Evolutionary conservation across 2,329 filamentous ascomycete genomes (phyloP).

Genomic region (Cyphellophora europaea): DNA sequence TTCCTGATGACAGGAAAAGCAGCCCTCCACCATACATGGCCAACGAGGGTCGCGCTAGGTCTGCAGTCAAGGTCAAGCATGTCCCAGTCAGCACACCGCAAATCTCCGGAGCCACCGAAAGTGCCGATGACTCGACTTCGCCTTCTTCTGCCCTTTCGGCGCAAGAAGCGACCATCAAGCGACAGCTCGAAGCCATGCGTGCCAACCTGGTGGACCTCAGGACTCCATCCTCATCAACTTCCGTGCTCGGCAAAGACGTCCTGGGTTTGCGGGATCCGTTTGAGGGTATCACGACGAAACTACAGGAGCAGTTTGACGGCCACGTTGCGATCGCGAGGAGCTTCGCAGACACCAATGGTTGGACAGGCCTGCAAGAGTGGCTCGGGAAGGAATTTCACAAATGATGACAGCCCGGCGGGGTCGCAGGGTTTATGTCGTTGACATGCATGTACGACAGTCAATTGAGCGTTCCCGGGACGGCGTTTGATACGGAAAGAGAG

Average conservation of each 20-base stretch:
- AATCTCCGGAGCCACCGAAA: not conserved
- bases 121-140: not conserved
- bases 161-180: not conserved
- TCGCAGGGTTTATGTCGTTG: no score
- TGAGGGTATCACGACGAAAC: constrained; percentile 6
- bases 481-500: no score
- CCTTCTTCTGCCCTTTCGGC: no score
- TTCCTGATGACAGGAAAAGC: no score
- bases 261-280: constrained; percentile 3
- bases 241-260: not conserved
- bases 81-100: constrained; percentile 1
- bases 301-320: constrained; percentile 9
- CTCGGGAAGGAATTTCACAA: constrained; percentile 6
- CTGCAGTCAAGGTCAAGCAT: constrained; percentile 1
- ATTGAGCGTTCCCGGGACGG: no score
- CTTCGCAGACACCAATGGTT: constrained; percentile 10
- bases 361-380: constrained; percentile 10
- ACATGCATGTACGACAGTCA: no score
- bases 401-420: not conserved
- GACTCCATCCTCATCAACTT: not conserved
- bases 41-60: constrained; percentile 1
- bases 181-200: not conserved
- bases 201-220: not conserved
- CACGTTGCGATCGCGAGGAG: constrained; percentile 11
- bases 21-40: constrained; percentile 1